A percentile compares a stretch with the other conserved stretches of the same genome.
Evolutionary conservation across 2,329 filamentous ascomycete species (phyloP).

Genomic region (Penicillium fuscoglaucum): DNA sequence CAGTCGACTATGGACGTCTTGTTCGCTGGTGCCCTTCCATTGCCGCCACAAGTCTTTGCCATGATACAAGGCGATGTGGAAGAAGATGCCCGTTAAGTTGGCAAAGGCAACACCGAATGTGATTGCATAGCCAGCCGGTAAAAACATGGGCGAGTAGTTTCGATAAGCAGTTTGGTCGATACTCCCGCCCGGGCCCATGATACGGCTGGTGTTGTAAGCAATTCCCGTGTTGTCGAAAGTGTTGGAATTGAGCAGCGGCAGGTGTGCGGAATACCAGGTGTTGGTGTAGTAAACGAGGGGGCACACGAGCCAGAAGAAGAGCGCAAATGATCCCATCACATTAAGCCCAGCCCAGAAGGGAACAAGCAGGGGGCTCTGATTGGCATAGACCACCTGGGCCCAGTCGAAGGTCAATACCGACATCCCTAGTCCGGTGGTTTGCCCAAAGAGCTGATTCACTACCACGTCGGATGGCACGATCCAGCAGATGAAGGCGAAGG

Average conservation of each 20-base stretch:
- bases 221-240: conserved; percentile 65
- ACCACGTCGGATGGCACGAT: conserved; percentile 66
- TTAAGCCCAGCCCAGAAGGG: conserved; percentile 54
- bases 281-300: conserved; percentile 55
- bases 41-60: conserved; percentile 39
- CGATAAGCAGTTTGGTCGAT: conserved; percentile 63
- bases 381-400: conserved; percentile 69
- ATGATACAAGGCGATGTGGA: conserved; percentile 42
- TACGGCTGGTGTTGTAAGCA: conserved; percentile 61
- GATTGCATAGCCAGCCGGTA: conserved; percentile 59
- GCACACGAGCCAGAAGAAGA: conserved; percentile 48
- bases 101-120: conserved; percentile 65
- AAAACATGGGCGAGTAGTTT: conserved; percentile 65
- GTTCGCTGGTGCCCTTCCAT: conserved; percentile 35
- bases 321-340: conserved; percentile 46
- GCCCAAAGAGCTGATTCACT: conserved; percentile 72
- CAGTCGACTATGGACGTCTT: conserved; percentile 47
- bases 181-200: conserved; percentile 56
- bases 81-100: conserved; percentile 59
- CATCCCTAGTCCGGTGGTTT: conserved; percentile 65
- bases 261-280: conserved; percentile 57
- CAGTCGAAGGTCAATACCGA: conserved; percentile 74
- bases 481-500: conserved; percentile 72
- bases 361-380: conserved; percentile 67
- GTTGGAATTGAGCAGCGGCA: conserved; percentile 62